These are phyloP conservation scores for Trypanosoma platydactyli DNA, from an alignment of 208 protist genomes.

Conservation along the genomic window DNA sequence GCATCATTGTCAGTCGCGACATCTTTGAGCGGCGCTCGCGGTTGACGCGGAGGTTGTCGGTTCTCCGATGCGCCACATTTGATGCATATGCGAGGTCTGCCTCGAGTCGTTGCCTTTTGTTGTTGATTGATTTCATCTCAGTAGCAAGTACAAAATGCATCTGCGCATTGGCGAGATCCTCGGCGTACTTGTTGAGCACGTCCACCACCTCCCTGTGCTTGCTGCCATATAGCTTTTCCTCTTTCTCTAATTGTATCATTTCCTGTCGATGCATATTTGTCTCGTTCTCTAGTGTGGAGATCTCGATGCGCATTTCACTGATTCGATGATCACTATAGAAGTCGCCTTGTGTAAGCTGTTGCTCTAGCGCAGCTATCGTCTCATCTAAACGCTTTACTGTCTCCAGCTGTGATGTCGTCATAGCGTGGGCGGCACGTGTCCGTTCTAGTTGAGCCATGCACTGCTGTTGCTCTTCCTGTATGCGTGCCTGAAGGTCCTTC, in stretches of 20 bases:
- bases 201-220: constrained; percentile 52
- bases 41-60: constrained; percentile 51
- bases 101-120: constrained; percentile 64
- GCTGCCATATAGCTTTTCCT: constrained; percentile 46
- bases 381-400: constrained; percentile 64
- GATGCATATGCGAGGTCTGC: constrained; percentile 62
- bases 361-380: constrained; percentile 45
- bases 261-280: constrained; percentile 54
- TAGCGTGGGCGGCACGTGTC: constrained; percentile 45
- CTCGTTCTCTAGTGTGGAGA: constrained; percentile 61
- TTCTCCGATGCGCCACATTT: constrained; percentile 55
- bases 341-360: constrained; percentile 53
- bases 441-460: constrained; percentile 37
- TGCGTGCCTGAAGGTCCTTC: constrained; percentile 40
- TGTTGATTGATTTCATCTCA: constrained; percentile 43
- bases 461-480: constrained; percentile 38
- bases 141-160: constrained; percentile 32
- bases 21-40: constrained; percentile 66
- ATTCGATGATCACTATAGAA: constrained; percentile 62
- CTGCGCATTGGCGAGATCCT: constrained; percentile 50
- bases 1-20: constrained; percentile 57
- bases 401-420: constrained; percentile 43
- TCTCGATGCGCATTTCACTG: constrained; percentile 72
- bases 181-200: constrained; percentile 52
- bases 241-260: constrained; percentile 54